These are phyloP conservation scores for Vicia faba DNA, from an alignment of 306 rosid genomes.

Conservation along the genomic window DNA sequence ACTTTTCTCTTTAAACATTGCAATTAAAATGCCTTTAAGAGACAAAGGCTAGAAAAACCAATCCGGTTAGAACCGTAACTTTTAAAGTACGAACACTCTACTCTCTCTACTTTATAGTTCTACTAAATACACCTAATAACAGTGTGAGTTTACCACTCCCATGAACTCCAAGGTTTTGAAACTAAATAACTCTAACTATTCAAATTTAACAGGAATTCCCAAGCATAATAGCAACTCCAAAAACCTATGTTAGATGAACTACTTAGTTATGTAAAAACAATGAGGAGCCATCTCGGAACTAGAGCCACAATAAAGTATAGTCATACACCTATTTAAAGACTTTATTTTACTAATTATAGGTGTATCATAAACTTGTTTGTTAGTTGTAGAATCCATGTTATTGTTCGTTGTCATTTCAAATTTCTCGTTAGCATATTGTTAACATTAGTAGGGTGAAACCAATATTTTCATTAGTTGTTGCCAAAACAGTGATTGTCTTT, in stretches of 20 bases:
- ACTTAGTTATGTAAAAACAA: conserved; percentile 23
- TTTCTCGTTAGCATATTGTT: neutral
- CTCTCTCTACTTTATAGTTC: conserved; percentile 4
- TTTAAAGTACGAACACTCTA: neutral
- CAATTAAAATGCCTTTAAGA: conserved; percentile 9
- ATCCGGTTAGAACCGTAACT: neutral
- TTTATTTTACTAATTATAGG: conserved; percentile 7
- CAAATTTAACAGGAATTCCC: conserved; percentile 8
- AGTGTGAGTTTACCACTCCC: neutral
- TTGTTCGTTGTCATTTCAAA: neutral
- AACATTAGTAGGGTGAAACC: conserved; percentile 7
- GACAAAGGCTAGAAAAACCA: neutral
- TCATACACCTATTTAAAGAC: conserved; percentile 7
- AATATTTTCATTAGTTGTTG: conserved; percentile 9
- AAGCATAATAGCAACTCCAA: neutral
- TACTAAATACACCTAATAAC: conserved; percentile 1
- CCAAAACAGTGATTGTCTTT: no score
- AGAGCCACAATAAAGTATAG: conserved; percentile 5
- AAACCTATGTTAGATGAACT: neutral
- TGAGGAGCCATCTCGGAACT: neutral
- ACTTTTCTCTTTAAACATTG: neutral
- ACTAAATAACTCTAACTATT: neutral
- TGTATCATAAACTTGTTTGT: conserved; percentile 17
- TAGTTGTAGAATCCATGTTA: conserved; percentile 10
- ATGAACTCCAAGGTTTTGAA: neutral